Evolutionary conservation across 164 flowering plant genomes (phyloP).

Genomic region (Buxus sempervirens): DNA sequence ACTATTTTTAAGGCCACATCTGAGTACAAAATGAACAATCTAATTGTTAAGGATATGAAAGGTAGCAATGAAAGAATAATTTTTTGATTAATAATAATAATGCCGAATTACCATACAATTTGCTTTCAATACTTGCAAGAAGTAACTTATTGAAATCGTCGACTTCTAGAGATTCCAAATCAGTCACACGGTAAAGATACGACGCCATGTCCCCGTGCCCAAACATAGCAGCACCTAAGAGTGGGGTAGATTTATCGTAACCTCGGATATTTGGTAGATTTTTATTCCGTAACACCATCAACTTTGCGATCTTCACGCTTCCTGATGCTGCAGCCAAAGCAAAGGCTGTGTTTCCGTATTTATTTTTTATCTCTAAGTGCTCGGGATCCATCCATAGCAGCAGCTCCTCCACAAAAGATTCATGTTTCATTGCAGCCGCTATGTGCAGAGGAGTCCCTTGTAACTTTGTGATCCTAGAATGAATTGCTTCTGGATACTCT

Average conservation of each 20-base stretch:
- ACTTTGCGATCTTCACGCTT: neutral
- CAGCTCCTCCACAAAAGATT: neutral
- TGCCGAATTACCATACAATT: neutral
- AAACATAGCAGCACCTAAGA: neutral
- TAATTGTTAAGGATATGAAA: no score
- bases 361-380: neutral
- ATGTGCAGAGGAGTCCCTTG: constrained; percentile 3
- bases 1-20: no score
- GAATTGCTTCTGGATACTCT: no score
- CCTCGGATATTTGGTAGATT: constrained; percentile 1
- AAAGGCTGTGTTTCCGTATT: no score
- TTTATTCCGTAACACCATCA: neutral
- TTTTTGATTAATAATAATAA: no score
- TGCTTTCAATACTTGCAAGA: neutral
- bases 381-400: neutral
- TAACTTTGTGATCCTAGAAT: neutral
- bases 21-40: no score
- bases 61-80: no score
- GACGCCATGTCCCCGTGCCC: neutral
- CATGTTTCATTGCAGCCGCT: neutral
- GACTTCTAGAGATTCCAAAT: no score
- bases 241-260: neutral
- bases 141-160: neutral
- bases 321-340: neutral
- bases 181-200: neutral